Base-by-base conservation (phyloP, 352 stramenopile genomes). In the Globisporangium splendens region DNA sequence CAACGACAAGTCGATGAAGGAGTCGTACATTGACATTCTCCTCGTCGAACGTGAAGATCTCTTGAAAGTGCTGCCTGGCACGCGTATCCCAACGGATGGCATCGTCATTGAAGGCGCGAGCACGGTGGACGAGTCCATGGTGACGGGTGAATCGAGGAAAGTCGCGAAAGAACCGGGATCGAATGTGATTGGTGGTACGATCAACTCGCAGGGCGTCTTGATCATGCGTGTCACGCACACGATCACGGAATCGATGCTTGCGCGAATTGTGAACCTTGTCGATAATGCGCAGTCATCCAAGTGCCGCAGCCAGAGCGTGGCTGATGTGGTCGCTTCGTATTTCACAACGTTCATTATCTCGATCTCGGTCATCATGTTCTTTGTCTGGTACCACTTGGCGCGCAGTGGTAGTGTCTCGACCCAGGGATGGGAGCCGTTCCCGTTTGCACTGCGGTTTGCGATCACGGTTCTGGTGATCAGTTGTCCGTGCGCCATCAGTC, bases 381-480 rank as follows among this genome's bases (percentile, higher is more conserved):
- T 80, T 21, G 54, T 88, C n/a, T 93, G 83, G 83, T 91, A 88
- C 54, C 71, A 73, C 31, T 67, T 91, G 24, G 81, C 77, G 42
- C 68, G 63, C 10, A 63, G 68, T 20, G 63, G 58, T 1, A 39
- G 38, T 35, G 66, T 91, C 22, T 62, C 69, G 41, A 89, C 79
- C 0, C 66, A 78, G 35, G 77, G 74, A 6, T 83, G 69, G 77
- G 65, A 65, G 28, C 81, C 81, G 17, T 72, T 91, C 28, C 76
- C 79, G 43, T 91, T 93, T 44, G 79, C 80, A 12, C 62, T 93
- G 18, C 79, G 78, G n/a, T 93, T 93, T 56, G 79, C 75, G 24
- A 88, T 93, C 65, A 89, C 83, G 7, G 74, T 93, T 31, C 60
- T 93, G 13, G 79, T 90, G 15, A 90, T 93, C 62, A 89, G 79